phyloP scores from a whole-genome alignment of 148 eudicot genomes.

The Fallopia convolvulus region DNA sequence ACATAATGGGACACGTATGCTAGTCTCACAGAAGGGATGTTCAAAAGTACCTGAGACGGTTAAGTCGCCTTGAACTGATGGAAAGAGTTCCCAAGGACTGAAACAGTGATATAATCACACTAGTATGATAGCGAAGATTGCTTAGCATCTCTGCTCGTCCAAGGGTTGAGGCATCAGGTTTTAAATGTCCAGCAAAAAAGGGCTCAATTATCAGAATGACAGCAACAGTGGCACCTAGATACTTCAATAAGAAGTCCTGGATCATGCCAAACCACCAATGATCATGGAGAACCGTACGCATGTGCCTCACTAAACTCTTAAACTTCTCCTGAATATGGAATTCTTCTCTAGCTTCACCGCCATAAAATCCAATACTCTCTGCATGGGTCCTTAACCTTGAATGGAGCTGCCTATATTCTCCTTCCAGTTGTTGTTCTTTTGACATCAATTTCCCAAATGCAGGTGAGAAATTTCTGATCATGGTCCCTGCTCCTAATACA shows the following conservation, averaged over 20 bases:
- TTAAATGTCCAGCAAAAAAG: conserved; percentile 83
- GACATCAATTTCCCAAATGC: conserved; percentile 92
- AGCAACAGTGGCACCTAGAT: conserved; percentile 98
- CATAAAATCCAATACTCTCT: conserved; percentile 93
- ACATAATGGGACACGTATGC: not conserved
- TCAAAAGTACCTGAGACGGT: conserved; percentile 73
- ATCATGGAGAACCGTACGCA: conserved; percentile 80
- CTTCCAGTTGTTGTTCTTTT: conserved; percentile 94
- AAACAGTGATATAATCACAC: conserved; percentile 88
- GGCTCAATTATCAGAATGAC: conserved; percentile 96
- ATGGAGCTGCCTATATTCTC: conserved; percentile 94
- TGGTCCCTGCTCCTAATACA: conserved; percentile 84
- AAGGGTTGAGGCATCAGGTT: conserved; percentile 88
- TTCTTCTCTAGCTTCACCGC: conserved; percentile 90
- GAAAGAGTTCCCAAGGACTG: conserved; percentile 92
- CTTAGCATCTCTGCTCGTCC: conserved; percentile 99
- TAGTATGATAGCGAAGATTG: conserved; percentile 95
- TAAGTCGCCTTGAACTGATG: conserved; percentile 88
- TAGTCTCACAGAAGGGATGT: conserved; percentile 10
- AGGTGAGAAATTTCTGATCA: conserved; percentile 91
- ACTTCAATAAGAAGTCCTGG: conserved; percentile 89
- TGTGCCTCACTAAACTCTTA: conserved; percentile 64
- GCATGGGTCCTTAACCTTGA: conserved; percentile 92
- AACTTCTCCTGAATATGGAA: conserved; percentile 86
- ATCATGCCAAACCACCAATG: conserved; percentile 99